Percentiles rank a stretch among this genome's conserved stretches.
Conservation (phyloP, 441 rosid species). For the Erodium trifolium region DNA sequence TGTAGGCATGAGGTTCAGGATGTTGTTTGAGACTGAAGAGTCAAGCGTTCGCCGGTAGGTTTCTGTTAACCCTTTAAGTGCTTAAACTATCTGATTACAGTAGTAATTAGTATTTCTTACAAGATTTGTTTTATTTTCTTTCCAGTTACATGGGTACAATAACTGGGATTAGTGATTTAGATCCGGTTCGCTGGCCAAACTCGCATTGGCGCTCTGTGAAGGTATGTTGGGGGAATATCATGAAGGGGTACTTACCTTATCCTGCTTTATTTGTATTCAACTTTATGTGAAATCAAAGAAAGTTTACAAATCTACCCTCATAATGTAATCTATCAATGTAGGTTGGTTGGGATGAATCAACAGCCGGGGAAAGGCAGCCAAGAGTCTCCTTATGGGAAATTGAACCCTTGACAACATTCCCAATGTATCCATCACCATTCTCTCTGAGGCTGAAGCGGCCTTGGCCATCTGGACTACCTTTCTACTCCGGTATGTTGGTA, state of each 20-base stretch:
- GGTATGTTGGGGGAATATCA: no score
- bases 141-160: constrained; percentile 98
- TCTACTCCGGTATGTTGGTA: constrained; percentile 43
- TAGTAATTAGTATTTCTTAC: no score
- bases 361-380: constrained; percentile 98
- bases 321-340: constrained; percentile 13
- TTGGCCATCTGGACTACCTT: constrained; percentile 82
- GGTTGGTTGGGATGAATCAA: constrained; percentile 99
- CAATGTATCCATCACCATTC: constrained; percentile 93
- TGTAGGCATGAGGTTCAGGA: no score
- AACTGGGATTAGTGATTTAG: constrained; percentile 90
- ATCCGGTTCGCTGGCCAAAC: constrained; percentile 71
- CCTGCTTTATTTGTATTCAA: background rate
- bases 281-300: no score
- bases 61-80: no score
- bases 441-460: constrained; percentile 94
- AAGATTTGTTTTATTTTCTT: no score
- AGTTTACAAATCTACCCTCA: no score
- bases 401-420: constrained; percentile 95
- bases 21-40: no score
- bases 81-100: no score
- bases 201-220: constrained; percentile 93
- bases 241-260: no score
- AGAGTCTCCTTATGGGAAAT: constrained; percentile 98
- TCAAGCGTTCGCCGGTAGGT: no score